Evolutionary conservation across 176 grass and related monocot species (phyloP), one percentile per base, ranked within the genome.

Genomic region (Alloteropsis semialata): DNA sequence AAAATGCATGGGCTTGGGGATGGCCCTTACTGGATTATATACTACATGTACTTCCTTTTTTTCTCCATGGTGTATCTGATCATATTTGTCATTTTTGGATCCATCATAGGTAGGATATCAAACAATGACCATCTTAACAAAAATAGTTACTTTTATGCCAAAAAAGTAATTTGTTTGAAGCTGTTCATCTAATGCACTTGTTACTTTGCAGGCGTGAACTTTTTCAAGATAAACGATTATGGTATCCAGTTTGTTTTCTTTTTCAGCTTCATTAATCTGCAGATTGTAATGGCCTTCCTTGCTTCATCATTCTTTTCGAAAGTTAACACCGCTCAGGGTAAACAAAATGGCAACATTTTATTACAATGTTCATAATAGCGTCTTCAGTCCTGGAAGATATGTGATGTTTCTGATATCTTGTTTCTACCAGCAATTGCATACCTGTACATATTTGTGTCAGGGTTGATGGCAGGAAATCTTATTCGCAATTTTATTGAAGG

Each of bases 1-100:
- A 97, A 97, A 89, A 92, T 97, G 95, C 90, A 97, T 42, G 95
- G 95, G 43, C 91, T 97, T 69, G 91, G 89, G 57, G 87, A 97
- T 75, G 92, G 81, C 25, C 95, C 95, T 44, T 97, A 97, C 74
- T 97, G 95, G 95, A 74, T 93, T 65, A 97, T 97, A 81, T 94
- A 91, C 55, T 97, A 97, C 33, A 74, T 79, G 13, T 97, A 97
- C 78, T 97, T 97, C 70, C 86, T 97, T 69, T 70, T 88, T 73
- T 86, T 97, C 21, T 97, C 95, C 61, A 65, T 66, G 18, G 50
- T 91, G 42, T 97, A 97, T 82, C 55, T 91, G 84, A 69, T 97
- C 48, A 45, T 89, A 62, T 97, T 97, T 89, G 90, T 94, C 46
- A 69, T 94, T 74, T 92, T 97, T 75, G 95, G 92, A 74, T 94